Percentiles rank a stretch among this genome's conserved stretches.
phyloP scores from a whole-genome alignment of 768 basidiomycete species.

The Suillus placidus region DNA sequence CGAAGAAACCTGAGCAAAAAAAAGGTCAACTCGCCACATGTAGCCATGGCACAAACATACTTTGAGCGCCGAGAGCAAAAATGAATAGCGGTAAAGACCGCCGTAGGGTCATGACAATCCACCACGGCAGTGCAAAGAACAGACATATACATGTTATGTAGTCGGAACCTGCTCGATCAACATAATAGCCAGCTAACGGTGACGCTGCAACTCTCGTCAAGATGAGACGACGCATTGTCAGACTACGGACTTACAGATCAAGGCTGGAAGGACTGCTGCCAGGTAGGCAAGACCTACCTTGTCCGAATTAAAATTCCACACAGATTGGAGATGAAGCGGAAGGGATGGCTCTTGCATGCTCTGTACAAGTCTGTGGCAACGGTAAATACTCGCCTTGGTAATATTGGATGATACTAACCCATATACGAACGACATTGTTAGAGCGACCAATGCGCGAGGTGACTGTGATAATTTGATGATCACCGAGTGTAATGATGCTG shows the following conservation, averaged over 20 bases:
- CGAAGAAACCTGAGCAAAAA: constrained; percentile 56
- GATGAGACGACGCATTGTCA: too few species aligned
- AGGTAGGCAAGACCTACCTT: constrained; percentile 69
- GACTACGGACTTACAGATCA: constrained; percentile 55
- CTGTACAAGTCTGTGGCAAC: constrained; percentile 43
- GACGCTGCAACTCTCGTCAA: constrained; percentile 44
- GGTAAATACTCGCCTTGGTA: constrained; percentile 2
- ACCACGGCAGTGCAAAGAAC: constrained; percentile 64
- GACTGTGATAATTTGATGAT: constrained; percentile 46
- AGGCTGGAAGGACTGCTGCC: constrained; percentile 61
- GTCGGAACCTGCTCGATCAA: constrained; percentile 60
- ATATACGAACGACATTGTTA: constrained; percentile 51
- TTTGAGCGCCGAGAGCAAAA: constrained; percentile 49
- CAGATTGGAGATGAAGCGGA: constrained; percentile 52
- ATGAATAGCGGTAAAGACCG: constrained; percentile 49
- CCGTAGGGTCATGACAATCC: constrained; percentile 54
- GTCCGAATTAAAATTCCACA: constrained; percentile 51
- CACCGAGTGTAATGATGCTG: constrained; percentile 45
- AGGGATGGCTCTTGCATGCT: constrained; percentile 59
- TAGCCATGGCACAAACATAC: constrained; percentile 39
- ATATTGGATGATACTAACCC: constrained; percentile 43
- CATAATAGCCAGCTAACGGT: constrained; percentile 57
- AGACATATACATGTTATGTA: constrained; percentile 54
- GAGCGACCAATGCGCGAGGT: constrained; percentile 49
- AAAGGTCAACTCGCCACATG: constrained; percentile 5